phyloP scores from a whole-genome alignment of 2,329 filamentous ascomycete genomes.

The Aureobasidium sp. region DNA sequence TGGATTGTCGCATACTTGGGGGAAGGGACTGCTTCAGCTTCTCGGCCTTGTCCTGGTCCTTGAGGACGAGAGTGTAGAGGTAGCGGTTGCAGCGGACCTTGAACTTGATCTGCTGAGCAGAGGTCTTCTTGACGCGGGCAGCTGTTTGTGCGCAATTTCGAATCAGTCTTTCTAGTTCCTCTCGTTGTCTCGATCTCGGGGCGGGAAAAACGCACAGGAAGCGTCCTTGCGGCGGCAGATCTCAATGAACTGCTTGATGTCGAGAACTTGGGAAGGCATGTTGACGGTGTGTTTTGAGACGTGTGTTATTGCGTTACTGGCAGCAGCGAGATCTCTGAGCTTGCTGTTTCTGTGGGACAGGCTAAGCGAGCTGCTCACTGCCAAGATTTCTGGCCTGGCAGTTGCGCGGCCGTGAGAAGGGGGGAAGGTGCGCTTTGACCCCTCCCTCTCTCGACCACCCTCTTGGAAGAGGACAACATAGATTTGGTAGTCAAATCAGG shows the following conservation, averaged over 20 bases:
- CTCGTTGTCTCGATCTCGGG: background rate
- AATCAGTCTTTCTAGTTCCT: background rate
- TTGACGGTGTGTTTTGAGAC: conserved; percentile 45
- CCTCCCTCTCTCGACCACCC: background rate
- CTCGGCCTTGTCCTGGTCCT: conserved; percentile 98
- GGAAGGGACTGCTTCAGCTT: conserved; percentile 99
- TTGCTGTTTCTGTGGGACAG: background rate
- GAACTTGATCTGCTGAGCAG: conserved; percentile 94
- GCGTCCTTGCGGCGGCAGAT: conserved; percentile 99
- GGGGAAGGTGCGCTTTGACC: background rate
- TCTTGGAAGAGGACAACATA: background rate
- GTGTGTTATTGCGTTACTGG: background rate
- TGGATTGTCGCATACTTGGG: conserved; percentile 62
- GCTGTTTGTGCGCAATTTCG: conserved; percentile 27
- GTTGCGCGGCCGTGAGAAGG: background rate
- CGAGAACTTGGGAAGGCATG: conserved; percentile 97
- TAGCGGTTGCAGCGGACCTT: conserved; percentile 98
- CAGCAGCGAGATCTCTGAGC: background rate
- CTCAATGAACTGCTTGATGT: conserved; percentile 99
- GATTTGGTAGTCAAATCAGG: background rate
- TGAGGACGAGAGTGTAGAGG: conserved; percentile 97
- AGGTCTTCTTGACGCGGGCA: conserved; percentile 72
- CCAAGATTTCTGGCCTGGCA: background rate
- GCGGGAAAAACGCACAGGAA: conserved; percentile 67
- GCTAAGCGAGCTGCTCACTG: background rate